Evolutionary conservation across 345 rosid genomes (phyloP).

Genomic region (Brassica rapa): DNA sequence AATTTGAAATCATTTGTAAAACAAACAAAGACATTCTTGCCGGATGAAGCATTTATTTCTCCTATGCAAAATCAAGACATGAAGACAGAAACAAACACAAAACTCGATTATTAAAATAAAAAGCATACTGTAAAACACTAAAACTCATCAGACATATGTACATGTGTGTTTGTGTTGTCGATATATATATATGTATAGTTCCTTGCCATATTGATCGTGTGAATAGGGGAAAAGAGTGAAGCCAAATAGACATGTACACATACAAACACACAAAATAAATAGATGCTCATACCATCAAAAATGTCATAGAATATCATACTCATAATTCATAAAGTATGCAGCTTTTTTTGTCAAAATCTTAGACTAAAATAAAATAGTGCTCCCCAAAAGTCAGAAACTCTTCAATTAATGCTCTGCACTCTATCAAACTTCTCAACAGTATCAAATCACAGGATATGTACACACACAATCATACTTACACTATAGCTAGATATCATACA

Average conservation of each 20-base stretch:
- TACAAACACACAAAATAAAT: conserved; percentile 32
- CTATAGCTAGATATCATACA: neutral
- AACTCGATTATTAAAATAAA: conserved; percentile 1
- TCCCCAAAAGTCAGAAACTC: conserved; percentile 25
- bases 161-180: neutral
- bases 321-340: conserved; percentile 32
- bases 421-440: conserved; percentile 19
- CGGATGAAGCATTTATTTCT: conserved; percentile 50
- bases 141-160: neutral
- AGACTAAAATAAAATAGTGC: neutral
- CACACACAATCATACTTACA: conserved; percentile 27
- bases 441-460: conserved; percentile 25
- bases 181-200: neutral
- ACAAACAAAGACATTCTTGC: conserved; percentile 33
- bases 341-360: conserved; percentile 16
- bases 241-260: conserved; percentile 44
- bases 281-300: conserved; percentile 34
- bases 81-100: conserved; percentile 35
- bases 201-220: conserved; percentile 12
- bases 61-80: conserved; percentile 38
- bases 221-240: conserved; percentile 31
- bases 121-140: neutral
- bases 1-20: conserved; percentile 43
- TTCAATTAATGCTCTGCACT: conserved; percentile 38
- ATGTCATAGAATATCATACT: conserved; percentile 28